These are phyloP conservation scores for Nidularia sp. DNA, from an alignment of 768 basidiomycete species.

Conservation along the genomic window DNA sequence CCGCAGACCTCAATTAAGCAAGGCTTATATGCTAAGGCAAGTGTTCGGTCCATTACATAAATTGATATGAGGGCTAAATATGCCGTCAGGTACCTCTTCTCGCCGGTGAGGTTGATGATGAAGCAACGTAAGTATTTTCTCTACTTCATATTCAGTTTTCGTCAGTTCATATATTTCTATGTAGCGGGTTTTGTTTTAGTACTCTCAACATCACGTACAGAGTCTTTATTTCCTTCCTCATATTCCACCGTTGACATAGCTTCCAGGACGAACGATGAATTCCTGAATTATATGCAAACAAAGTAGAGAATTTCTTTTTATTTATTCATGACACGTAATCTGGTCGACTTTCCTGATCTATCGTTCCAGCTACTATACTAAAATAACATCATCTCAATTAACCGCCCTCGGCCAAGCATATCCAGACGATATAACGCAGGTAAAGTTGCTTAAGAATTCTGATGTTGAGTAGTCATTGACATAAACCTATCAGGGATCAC, in stretches of 20 bases:
- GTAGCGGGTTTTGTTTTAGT: background rate
- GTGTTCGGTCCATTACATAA: background rate
- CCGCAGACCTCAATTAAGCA: constrained; percentile 9
- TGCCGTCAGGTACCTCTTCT: constrained; percentile 26
- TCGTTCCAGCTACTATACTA: background rate
- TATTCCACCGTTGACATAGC: background rate
- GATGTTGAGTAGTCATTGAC: too few relatives aligned
- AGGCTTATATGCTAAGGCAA: constrained; percentile 1
- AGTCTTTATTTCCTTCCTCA: background rate
- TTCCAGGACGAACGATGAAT: background rate
- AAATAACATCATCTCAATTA: background rate
- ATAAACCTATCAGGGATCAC: background rate
- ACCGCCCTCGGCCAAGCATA: background rate
- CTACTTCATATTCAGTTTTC: constrained; percentile 2
- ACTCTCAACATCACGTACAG: background rate
- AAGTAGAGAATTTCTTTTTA: background rate
- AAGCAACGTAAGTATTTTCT: constrained; percentile 26
- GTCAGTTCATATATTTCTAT: constrained; percentile 11
- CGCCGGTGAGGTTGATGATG: constrained; percentile 31
- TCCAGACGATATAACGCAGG: background rate
- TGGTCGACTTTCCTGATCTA: background rate
- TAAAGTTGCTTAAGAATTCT: background rate
- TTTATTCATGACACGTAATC: background rate
- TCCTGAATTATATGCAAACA: background rate
- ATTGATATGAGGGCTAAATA: constrained; percentile 6